phyloP scores from a whole-genome alignment of 129 eudicot genomes.

The Flaveria robusta region DNA sequence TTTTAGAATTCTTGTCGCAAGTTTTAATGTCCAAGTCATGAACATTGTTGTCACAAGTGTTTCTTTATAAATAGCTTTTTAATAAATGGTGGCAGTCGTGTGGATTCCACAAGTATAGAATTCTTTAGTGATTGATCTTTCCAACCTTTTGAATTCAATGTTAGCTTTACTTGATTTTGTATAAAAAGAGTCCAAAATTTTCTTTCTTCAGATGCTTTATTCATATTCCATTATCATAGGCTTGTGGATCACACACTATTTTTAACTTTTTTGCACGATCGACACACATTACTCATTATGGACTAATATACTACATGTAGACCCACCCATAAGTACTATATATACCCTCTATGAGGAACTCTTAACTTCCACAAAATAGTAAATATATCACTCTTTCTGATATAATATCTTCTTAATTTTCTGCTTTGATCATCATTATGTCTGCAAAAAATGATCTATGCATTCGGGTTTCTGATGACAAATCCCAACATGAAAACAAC shows the following conservation, averaged over 20 bases:
- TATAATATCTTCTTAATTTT: constrained; percentile 4
- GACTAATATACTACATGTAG: constrained; percentile 3
- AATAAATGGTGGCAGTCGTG: constrained; percentile 9
- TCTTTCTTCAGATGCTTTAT: constrained; percentile 22
- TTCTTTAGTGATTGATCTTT: background rate
- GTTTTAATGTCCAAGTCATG: too few relatives aligned
- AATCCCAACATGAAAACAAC: background rate
- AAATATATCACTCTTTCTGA: constrained; percentile 2
- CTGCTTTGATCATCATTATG: constrained; percentile 33
- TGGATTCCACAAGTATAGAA: constrained; percentile 5
- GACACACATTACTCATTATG: constrained; percentile 15
- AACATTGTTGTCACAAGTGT: background rate
- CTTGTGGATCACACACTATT: constrained; percentile 43
- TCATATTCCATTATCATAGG: constrained; percentile 18
- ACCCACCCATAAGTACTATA: constrained; percentile 19
- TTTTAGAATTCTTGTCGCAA: too few relatives aligned
- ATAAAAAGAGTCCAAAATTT: background rate
- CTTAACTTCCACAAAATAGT: constrained; percentile 29
- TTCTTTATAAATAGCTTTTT: constrained; percentile 7
- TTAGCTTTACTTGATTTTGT: background rate
- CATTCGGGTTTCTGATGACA: constrained; percentile 17
- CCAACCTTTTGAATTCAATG: background rate
- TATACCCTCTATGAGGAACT: constrained; percentile 22
- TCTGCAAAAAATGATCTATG: constrained; percentile 29
- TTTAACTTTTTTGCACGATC: constrained; percentile 34